These are phyloP conservation scores for Paramecium primaurelia DNA, from an alignment of 73 alveolate genomes.

Conservation along the genomic window DNA sequence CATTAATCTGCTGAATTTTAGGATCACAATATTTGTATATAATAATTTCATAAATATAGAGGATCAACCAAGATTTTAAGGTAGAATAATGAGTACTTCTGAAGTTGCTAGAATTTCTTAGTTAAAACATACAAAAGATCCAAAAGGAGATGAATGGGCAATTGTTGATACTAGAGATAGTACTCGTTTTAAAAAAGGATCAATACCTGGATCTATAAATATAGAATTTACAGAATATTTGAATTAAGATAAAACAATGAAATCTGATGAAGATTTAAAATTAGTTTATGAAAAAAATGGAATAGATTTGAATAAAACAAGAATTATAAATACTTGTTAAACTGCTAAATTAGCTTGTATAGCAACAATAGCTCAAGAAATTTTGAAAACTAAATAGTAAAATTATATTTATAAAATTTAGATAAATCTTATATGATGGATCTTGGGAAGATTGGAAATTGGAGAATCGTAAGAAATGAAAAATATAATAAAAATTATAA, in stretches of 20 bases:
- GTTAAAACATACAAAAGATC: not conserved
- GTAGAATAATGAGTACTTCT: not conserved
- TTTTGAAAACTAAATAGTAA: not conserved
- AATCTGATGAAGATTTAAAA: not conserved
- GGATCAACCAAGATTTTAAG: not conserved
- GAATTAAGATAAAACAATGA: not conserved
- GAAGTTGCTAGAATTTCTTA: not conserved
- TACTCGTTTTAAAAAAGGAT: not conserved
- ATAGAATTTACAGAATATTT: not conserved
- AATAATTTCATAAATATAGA: not conserved
- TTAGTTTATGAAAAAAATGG: not conserved
- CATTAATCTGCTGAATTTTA: slow-evolving; percentile 24
- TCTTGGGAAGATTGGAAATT: slow-evolving; percentile 22
- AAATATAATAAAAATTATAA: not conserved
- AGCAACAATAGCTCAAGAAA: not conserved
- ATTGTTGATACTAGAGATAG: not conserved
- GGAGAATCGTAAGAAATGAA: not conserved
- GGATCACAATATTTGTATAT: not conserved
- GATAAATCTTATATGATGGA: not conserved
- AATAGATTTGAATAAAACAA: not conserved
- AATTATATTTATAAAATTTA: not conserved
- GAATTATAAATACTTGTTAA: not conserved
- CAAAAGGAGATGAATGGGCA: not conserved
- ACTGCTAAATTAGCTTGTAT: not conserved
- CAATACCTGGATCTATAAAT: not conserved